Conservation (phyloP, 2,329 filamentous ascomycete species). For the Grosmannia serpens region DNA sequence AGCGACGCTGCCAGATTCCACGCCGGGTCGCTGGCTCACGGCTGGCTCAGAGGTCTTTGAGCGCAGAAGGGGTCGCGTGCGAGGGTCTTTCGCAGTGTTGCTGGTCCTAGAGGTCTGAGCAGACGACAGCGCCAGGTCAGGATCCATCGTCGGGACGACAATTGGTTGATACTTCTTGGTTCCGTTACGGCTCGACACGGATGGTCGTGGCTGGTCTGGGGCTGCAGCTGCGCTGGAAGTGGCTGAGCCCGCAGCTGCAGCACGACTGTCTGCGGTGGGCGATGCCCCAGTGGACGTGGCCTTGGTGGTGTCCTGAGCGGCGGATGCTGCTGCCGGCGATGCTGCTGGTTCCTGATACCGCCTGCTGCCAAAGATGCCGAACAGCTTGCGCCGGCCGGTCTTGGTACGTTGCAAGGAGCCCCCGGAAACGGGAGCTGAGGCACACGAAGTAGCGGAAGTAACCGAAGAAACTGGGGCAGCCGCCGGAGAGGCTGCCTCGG, state of each 20-base stretch:
- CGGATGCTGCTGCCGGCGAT: not conserved
- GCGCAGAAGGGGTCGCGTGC: conserved; percentile 9
- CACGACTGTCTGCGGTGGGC: not conserved
- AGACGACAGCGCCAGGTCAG: conserved; percentile 19
- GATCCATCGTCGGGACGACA: conserved; percentile 25
- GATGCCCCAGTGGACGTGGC: not conserved
- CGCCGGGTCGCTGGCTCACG: conserved; percentile 1
- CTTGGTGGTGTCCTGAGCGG: not conserved
- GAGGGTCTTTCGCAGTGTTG: not conserved
- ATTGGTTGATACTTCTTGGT: conserved; percentile 33
- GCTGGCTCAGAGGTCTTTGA: conserved; percentile 12
- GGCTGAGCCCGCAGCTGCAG: not conserved
- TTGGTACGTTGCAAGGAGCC: conserved; percentile 29
- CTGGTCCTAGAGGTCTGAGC: not conserved
- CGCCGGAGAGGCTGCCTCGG: conserved; percentile 3
- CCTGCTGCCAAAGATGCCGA: conserved; percentile 37
- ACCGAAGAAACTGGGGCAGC: not conserved
- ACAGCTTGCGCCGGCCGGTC: conserved; percentile 47
- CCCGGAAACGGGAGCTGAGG: not conserved
- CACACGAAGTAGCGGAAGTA: not conserved
- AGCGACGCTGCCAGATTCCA: not conserved
- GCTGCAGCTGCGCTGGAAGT: not conserved
- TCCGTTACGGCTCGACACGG: conserved; percentile 21
- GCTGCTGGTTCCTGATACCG: conserved; percentile 22
- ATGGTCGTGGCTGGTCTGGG: conserved; percentile 8